Percentiles rank a stretch among this genome's conserved stretches.
These are phyloP conservation scores for Metschnikowia gelsemii DNA, from an alignment of 805 yeast species.

Conservation along the genomic window DNA sequence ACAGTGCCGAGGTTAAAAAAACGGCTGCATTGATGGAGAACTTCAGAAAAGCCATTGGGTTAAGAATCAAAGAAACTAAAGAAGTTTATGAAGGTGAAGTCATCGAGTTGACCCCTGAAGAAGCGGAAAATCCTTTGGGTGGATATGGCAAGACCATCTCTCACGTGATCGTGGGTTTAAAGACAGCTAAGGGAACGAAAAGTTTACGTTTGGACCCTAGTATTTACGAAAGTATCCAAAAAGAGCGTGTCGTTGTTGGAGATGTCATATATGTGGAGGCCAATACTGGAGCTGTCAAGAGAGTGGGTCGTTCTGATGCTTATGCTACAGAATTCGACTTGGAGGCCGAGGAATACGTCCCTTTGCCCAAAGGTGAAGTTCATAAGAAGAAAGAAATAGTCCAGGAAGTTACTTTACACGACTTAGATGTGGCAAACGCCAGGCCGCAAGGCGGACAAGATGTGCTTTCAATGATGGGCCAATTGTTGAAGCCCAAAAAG, in stretches of 20 bases:
- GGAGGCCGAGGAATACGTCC: constrained; percentile 98
- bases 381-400: constrained; percentile 97
- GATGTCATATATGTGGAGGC: constrained; percentile 97
- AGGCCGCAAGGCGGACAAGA: constrained; percentile 97
- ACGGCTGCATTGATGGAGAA: constrained; percentile 96
- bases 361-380: constrained; percentile 97
- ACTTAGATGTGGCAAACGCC: constrained; percentile 93
- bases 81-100: constrained; percentile 99
- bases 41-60: constrained; percentile 93
- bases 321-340: constrained; percentile 97
- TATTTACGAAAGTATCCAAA: constrained; percentile 90
- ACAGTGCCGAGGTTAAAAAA: constrained; percentile 94
- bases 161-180: constrained; percentile 91
- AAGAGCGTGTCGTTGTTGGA: constrained; percentile 91
- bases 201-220: constrained; percentile 86
- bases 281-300: constrained; percentile 93
- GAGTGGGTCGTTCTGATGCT: constrained; percentile 98
- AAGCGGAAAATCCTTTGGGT: constrained; percentile 93
- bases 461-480: constrained; percentile 95
- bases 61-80: constrained; percentile 93
- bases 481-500: constrained; percentile 90
- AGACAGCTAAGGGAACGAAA: constrained; percentile 89
- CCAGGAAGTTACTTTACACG: constrained; percentile 95
- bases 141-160: constrained; percentile 97
- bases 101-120: constrained; percentile 92